These are phyloP conservation scores for Monosporascus cannonballus DNA, from an alignment of 2,329 filamentous ascomycete genomes.

Conservation along the genomic window DNA sequence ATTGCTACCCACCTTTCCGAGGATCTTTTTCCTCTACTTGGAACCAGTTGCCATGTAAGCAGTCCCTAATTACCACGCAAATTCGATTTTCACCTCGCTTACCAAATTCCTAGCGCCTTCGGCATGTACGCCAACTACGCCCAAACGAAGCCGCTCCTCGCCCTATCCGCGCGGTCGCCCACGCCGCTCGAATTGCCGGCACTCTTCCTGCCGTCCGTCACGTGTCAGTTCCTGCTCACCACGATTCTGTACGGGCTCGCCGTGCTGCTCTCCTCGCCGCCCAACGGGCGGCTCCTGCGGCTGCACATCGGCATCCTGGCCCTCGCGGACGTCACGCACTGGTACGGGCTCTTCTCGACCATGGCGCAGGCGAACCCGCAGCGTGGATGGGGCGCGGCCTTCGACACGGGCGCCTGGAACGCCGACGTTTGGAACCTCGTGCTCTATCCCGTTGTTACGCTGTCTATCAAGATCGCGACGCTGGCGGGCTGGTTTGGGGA, in stretches of 20 bases:
- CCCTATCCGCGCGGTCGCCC: slow-evolving; percentile 5
- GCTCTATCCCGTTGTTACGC: slow-evolving; percentile 10
- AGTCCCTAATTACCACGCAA: neutral
- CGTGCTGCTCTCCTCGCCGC: slow-evolving; percentile 15
- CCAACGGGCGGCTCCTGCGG: slow-evolving; percentile 12
- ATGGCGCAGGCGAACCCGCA: slow-evolving; percentile 10
- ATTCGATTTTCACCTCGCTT: too few relatives aligned
- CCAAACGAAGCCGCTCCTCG: slow-evolving; percentile 6
- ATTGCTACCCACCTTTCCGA: slow-evolving; percentile 16
- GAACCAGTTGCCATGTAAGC: slow-evolving; percentile 18
- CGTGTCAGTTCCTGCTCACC: slow-evolving; percentile 11
- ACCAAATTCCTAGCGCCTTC: slow-evolving; percentile 8
- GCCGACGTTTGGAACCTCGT: slow-evolving; percentile 8
- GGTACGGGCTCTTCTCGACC: slow-evolving; percentile 14
- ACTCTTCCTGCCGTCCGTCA: slow-evolving; percentile 8
- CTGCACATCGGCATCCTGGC: slow-evolving; percentile 15
- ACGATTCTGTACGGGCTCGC: slow-evolving; percentile 20
- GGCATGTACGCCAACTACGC: slow-evolving; percentile 14
- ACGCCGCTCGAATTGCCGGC: slow-evolving; percentile 6
- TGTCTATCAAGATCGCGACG: slow-evolving; percentile 14
- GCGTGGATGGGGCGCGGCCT: slow-evolving; percentile 13
- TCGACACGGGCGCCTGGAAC: slow-evolving; percentile 9
- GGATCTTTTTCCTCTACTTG: slow-evolving; percentile 21
- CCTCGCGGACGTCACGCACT: slow-evolving; percentile 19
- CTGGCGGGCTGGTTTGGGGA: slow-evolving; percentile 13